Evolutionary conservation across 2,329 filamentous ascomycete genomes (phyloP), one percentile per base, ranked within the genome.

Genomic region (Nothophaeocryptopus gaeumannii): DNA sequence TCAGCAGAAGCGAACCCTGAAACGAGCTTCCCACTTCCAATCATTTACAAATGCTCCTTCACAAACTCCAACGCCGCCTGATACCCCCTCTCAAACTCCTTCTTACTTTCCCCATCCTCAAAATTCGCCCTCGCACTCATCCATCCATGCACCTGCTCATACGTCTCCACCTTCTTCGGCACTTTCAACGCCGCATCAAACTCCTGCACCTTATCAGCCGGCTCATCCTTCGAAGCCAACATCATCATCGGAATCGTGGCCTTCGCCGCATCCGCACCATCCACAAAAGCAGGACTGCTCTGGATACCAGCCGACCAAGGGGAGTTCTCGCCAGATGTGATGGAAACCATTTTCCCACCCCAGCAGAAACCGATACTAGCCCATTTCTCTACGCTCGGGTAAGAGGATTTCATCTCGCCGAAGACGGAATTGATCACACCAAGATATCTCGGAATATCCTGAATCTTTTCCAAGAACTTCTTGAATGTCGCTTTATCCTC

Each of bases 1-100:
- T 7, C 20, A 26, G 20, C 4, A 26, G 20, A 26, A 26, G 20
- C 4, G 7, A 7, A 26, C 20, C 3, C 20, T 26, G 20, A 7
- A 3, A 26, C 20, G 4, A 26, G 20, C 7, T 3, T 26, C 20
- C 20, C 7, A 3, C 20, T 26, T 26, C 20, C 4, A 3, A 26
- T 26, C 20, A 26, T 12, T 34, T 65, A 75, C 68, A 74, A 53
- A 51, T 75, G 61, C 63, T 73, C 66, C 47, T 72, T 70, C 63
- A 72, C 74, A 53, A 73, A 74, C 44, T 72, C 67, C 45, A 74
- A 58, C 29, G 73, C 62, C 44, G 68, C 49, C 61, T 73, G 67
- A 58, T 75, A 75, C 3, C 70, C 72, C 13, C 67, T 63, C 61
- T 73, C 68, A 51, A 74, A 75, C 56, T 71, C 70, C 45, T 63